Evolutionary conservation across 2,329 filamentous ascomycete genomes (phyloP), one percentile per base, ranked within the genome.

Genomic region (Nigrospora sphaerica): DNA sequence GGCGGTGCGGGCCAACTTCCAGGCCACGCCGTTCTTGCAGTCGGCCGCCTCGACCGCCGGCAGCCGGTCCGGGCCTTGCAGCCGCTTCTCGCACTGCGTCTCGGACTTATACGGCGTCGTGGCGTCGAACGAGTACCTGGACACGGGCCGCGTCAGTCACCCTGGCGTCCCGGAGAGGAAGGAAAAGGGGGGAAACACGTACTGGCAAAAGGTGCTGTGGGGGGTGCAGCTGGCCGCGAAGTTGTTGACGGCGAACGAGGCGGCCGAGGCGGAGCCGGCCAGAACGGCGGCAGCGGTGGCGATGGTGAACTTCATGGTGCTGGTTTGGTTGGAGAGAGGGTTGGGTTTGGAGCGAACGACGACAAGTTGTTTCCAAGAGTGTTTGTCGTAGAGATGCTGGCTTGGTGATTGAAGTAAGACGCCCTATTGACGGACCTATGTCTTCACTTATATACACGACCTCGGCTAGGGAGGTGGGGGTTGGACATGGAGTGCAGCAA

Each of bases 161-260:
- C 31, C 6, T 45, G 35, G 10, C 6, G 38, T 37, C 14, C 10
- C 12, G 45, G 44, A 49, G 4, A 23, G 2, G 6, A 23, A 39
- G 31, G 34, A 12, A 17, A n/a, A 23, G 7, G 32, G 32, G 16
- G 3, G 9, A 19, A 35, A 13, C 12, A 38, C 53, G 12, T 53
- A 57, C 53, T 10, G 42, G 52, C 54, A 58, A 33, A 46, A 16
- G 32, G 54, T 42, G 31, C 52, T 54, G 46, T 58, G 56, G 4
- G 53, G 56, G 38, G 56, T 57, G 48, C 56, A 58, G 4, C 51
- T 54, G 1, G 54, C 54, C n/a, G 45, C 40, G 39, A 58, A 58
- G 32, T 48, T 47, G 16, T 50, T 42, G 14, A 58, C 51, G 43
- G 40, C 49, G 46, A 52, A 57, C 3, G 40, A 46, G 14, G 51